Base-by-base conservation (phyloP, 1,284 basidiomycete species). In the Hortiboletus rubellus region DNA sequence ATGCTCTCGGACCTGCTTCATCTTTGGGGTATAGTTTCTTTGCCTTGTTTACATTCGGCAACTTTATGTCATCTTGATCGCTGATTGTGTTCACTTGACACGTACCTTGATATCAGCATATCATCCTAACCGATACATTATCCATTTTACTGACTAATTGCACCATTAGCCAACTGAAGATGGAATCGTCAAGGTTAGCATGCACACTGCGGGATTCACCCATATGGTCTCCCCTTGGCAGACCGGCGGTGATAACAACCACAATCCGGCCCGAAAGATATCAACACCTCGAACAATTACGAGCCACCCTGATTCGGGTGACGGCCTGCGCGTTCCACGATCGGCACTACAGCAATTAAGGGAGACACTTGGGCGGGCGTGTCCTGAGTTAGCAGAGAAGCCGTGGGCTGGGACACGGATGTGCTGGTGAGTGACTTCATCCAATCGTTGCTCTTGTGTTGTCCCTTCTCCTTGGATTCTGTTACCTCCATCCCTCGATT, bases 111-210 rank as follows among this genome's bases (percentile, higher is more conserved):
- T 38, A 12, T 17, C 2, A n/a, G 27, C 9, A 15, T 44, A 1
- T 42, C 15, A 10, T 45, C 8, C 14, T 41, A 34, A 31, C 8
- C 24, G 22, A 36, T 36, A 11, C 3, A 14, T 10, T 5, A 31
- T 15, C 17, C 15, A 11, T 15, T 18, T 31, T 33, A 34, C 42
- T 60, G 46, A 60, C 38, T 38, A 37, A 51, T 50, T 34, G n/a
- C 9, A 17, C 8, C 24, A 3, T 42, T 47, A 91, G 91, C 92
- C 92, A 3, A 92, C 84, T 60, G 70, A 79, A 38, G 75, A 85
- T 46, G 82, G 87, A 55, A 68, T 90, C 42, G 68, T 96, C 40
- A 96, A 96, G 70, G 72, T 90, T 65, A 90, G 84, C 3, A 80
- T 88, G 44, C 90, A 95, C 67, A 72, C 75, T 17, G 78, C 80